phyloP scores from a whole-genome alignment of 352 stramenopile species.

The Pythium phragmitis region DNA sequence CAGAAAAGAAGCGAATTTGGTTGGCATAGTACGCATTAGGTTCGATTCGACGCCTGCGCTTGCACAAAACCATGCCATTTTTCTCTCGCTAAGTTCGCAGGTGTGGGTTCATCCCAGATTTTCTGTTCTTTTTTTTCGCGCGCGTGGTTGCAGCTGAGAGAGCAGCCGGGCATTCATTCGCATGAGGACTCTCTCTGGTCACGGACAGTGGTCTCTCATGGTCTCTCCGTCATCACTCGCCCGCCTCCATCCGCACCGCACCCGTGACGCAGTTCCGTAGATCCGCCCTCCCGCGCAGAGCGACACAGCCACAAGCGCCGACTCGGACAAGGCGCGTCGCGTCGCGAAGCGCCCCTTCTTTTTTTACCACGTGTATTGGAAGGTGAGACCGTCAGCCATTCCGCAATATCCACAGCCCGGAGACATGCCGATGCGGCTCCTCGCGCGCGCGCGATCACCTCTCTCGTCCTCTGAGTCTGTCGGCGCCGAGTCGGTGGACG shows the following conservation, averaged over 20 bases:
- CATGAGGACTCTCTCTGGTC: too few relatives aligned
- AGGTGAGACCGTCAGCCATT: neutral
- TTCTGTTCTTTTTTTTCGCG: conserved; percentile 12
- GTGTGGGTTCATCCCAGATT: neutral
- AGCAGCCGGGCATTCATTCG: neutral
- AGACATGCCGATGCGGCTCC: conserved; percentile 13
- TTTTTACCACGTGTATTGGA: neutral
- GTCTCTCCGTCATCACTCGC: too few relatives aligned
- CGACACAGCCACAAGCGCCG: neutral
- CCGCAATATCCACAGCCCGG: neutral
- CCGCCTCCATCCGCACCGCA: too few relatives aligned
- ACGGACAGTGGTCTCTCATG: too few relatives aligned
- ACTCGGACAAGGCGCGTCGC: neutral
- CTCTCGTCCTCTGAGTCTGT: neutral
- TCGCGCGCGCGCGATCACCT: conserved; percentile 2
- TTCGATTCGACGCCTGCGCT: neutral
- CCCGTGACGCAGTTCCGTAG: too few relatives aligned
- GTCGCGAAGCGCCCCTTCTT: neutral
- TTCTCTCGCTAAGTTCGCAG: conserved; percentile 6
- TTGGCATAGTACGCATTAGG: conserved; percentile 4
- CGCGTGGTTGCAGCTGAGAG: conserved; percentile 5
- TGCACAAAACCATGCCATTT: neutral
- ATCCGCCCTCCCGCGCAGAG: too few relatives aligned
- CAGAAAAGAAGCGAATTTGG: conserved; percentile 4
- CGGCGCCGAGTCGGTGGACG: conserved; percentile 1